Evolutionary conservation across 1,284 basidiomycete genomes (phyloP), one percentile per base, ranked within the genome.

Genomic region (Schizophyllum amplum): DNA sequence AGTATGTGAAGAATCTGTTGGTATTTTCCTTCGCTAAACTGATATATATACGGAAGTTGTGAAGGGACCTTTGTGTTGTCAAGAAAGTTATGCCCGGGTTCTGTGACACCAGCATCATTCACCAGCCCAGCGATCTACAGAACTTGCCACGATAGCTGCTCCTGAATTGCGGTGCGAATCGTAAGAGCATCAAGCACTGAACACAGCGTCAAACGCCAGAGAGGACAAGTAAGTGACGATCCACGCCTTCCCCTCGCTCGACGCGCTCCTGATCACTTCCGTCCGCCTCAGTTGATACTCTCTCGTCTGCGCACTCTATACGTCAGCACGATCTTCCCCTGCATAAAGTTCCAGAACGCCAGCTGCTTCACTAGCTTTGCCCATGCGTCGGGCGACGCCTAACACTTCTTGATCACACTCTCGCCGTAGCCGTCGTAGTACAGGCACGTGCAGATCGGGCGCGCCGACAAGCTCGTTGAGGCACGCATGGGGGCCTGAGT

Each of bases 371-470:
- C 86, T 61, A 98, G 82, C 75, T 99, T 97, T 7, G 82, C 92
- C 87, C 94, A 96, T 15, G 92, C 92, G 68, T 99, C 96, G 0
- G 97, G 96, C 1, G 92, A 95, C 51, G 85, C 81, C 69, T 90
- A 91, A 81, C 86, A 89, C 63, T 80, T 82, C 77, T 98, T 98
- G 76, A 97, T 94, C 57, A 82, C 73, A 61, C 84, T 79, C 74
- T 97, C 96, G 60, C 96, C 96, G 72, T 96, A 98, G 2, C 86
- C 91, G 65, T 91, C 87, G 69, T 94, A 98, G 68, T 97, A 90
- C 54, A 94, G n/a, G 76, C 60, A 92, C 90, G 54, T 89, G 78
- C 64, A 98, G 77, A 62, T 95, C 90, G 72, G 98, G 95, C 59
- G 79, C 71, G 24, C 75, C 80, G 66, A 95, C 86, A 54, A 96